Percentiles rank a stretch among this genome's conserved stretches.
Conservation (phyloP, 257 asterid genomes). For the Plectranthus barbatus region DNA sequence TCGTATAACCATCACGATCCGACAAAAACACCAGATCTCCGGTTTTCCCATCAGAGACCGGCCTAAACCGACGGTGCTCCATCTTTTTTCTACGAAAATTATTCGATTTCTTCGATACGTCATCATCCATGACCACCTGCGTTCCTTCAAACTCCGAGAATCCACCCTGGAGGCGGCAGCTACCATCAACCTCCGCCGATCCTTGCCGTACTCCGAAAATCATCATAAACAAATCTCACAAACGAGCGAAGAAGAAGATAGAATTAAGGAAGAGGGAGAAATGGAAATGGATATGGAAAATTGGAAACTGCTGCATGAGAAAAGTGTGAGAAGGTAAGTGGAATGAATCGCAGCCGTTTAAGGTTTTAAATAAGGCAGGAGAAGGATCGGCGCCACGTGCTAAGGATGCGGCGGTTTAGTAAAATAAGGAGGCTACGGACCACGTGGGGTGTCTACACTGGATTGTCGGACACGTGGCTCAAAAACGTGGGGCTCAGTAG, state of each 20-base stretch:
- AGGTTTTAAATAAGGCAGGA: neutral
- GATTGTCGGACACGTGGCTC: constrained; percentile 13
- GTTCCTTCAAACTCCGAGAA: neutral
- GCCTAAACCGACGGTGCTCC: constrained; percentile 17
- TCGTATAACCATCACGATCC: neutral
- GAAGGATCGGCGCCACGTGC: constrained; percentile 15
- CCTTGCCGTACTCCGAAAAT: neutral
- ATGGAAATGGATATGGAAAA: neutral
- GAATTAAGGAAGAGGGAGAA: neutral
- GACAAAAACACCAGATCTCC: neutral
- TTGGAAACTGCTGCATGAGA: constrained; percentile 16
- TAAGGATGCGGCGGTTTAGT: constrained; percentile 26
- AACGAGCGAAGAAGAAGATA: neutral
- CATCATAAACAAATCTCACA: constrained; percentile 1
- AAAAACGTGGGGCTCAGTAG: neutral
- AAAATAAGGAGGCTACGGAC: constrained; percentile 13
- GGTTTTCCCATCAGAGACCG: neutral
- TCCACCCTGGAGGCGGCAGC: neutral
- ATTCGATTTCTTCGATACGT: neutral
- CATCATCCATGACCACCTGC: neutral
- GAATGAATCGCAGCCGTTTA: constrained; percentile 8
- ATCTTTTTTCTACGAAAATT: constrained; percentile 18
- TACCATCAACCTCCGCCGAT: neutral
- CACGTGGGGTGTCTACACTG: constrained; percentile 25
- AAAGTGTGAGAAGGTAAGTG: neutral